Base-by-base conservation (phyloP, 768 basidiomycete genomes). In the Phallus indusiatus region DNA sequence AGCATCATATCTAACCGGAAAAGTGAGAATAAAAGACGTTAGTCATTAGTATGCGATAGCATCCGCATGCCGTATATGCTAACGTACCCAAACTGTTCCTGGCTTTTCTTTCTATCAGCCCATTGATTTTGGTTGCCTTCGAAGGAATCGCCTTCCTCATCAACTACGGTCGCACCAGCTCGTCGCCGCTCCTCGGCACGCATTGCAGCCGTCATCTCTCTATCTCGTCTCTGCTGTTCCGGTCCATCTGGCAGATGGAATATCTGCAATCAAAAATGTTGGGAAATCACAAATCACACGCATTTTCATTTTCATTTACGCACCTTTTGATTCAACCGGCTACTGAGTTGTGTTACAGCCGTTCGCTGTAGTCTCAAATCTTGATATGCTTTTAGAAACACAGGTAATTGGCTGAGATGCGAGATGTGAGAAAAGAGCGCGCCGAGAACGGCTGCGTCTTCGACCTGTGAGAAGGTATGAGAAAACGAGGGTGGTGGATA, bases 241-340 rank as follows among this genome's bases (percentile, higher is more conserved):
- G 76, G 74, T 0, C 82, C 82, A 56, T 84, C 84, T 0, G 72
- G 70, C 0, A 82, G 67, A 64, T 85, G 83, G 67, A 84, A 84
- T 48, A 77, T 76, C 42, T 71, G 61, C 61, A 17, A 28, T 21
- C n/a, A n/a, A n/a, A 53, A 20, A 17, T 36, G 14, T n/a, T n/a
- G n/a, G n/a, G 5, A 8, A 36, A 21, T 33, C 12, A 51, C 14
- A 3, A 51, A 14, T 17, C 11, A 17, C 11, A n/a, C 18, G 35
- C 33, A 10, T 34, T 16, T 6, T 21, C 8, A 7, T 49, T 18
- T 7, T 6, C 1, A 14, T 22, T 14, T 17, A 35, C 49, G 3
- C 36, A 53, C 57, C 47, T 59, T 59, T n/a, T 81, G 78, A 64
- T 83, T 83, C 33, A 77, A 62, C 0, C 78, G 73, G 4, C 80